A percentile compares a stretch with the other conserved stretches of the same genome.
phyloP scores from a whole-genome alignment of 345 rosid genomes.

The Acer yangbiense region DNA sequence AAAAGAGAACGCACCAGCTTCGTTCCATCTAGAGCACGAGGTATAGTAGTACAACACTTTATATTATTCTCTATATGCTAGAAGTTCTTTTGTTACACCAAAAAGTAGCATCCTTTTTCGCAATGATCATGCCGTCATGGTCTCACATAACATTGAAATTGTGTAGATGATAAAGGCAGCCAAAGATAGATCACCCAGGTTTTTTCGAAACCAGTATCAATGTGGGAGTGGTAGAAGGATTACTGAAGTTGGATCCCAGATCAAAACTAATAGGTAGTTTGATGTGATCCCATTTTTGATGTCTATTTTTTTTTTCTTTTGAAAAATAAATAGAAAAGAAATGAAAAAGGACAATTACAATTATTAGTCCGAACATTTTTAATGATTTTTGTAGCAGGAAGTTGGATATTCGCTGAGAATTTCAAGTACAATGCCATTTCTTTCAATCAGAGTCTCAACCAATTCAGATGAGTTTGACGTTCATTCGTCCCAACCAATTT shows the following conservation, averaged over 20 bases:
- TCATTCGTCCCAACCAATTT: background rate
- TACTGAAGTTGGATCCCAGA: constrained; percentile 15
- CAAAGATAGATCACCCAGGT: constrained; percentile 25
- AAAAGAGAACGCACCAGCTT: constrained; percentile 42
- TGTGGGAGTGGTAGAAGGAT: constrained; percentile 27
- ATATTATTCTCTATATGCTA: background rate
- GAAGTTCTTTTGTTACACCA: background rate
- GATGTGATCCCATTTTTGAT: background rate
- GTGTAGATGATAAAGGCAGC: constrained; percentile 23
- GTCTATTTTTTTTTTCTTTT: background rate
- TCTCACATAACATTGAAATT: background rate
- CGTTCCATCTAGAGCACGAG: constrained; percentile 28
- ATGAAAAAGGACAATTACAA: too few species aligned
- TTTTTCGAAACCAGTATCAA: constrained; percentile 24
- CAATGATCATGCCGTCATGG: background rate
- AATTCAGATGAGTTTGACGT: background rate
- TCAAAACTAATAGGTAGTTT: constrained; percentile 32
- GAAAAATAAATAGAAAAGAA: too few species aligned
- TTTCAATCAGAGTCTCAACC: background rate
- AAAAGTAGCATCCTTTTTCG: background rate
- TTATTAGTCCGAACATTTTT: background rate
- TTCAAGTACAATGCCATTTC: background rate
- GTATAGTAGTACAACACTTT: constrained; percentile 19
- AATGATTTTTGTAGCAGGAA: constrained; percentile 24
- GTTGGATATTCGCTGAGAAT: constrained; percentile 25